phyloP scores from a whole-genome alignment of 768 basidiomycete genomes.

The Mycena albidolilacea region DNA sequence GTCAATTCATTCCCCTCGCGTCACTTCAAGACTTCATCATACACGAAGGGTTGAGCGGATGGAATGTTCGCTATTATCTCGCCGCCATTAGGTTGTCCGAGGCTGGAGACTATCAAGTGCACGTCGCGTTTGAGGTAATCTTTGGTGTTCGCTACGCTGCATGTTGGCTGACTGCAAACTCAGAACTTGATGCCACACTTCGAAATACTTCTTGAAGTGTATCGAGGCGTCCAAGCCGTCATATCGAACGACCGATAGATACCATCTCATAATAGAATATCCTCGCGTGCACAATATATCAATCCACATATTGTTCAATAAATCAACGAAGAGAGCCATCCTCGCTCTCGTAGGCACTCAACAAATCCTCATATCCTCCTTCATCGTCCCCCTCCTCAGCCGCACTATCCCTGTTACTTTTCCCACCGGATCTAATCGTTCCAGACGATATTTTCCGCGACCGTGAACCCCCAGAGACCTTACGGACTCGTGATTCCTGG shows the following conservation, averaged over 20 bases:
- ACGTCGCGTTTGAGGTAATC: slow-evolving; percentile 75
- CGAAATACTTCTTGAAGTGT: slow-evolving; percentile 71
- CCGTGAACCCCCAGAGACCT: slow-evolving; percentile 59
- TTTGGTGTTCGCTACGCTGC: neutral
- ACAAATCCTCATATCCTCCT: slow-evolving; percentile 78
- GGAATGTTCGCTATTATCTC: slow-evolving; percentile 82
- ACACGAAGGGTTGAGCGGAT: slow-evolving; percentile 80
- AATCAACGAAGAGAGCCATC: slow-evolving; percentile 50
- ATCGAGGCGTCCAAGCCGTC: slow-evolving; percentile 70
- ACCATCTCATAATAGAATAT: neutral
- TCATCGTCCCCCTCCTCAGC: slow-evolving; percentile 86
- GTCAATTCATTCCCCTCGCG: slow-evolving; percentile 73
- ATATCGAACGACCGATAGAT: slow-evolving; percentile 32
- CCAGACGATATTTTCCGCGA: slow-evolving; percentile 65
- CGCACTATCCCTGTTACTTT: slow-evolving; percentile 68
- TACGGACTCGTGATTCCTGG: slow-evolving; percentile 55
- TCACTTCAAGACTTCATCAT: slow-evolving; percentile 75
- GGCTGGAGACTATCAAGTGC: slow-evolving; percentile 51
- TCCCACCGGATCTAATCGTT: slow-evolving; percentile 53
- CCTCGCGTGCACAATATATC: slow-evolving; percentile 14
- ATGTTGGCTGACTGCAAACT: neutral
- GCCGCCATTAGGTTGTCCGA: slow-evolving; percentile 58
- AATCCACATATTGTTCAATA: slow-evolving; percentile 28
- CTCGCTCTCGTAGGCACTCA: slow-evolving; percentile 89
- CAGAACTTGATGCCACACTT: slow-evolving; percentile 79